Base-by-base conservation (phyloP, 2,329 filamentous ascomycete genomes). In the Periconia sp. region DNA sequence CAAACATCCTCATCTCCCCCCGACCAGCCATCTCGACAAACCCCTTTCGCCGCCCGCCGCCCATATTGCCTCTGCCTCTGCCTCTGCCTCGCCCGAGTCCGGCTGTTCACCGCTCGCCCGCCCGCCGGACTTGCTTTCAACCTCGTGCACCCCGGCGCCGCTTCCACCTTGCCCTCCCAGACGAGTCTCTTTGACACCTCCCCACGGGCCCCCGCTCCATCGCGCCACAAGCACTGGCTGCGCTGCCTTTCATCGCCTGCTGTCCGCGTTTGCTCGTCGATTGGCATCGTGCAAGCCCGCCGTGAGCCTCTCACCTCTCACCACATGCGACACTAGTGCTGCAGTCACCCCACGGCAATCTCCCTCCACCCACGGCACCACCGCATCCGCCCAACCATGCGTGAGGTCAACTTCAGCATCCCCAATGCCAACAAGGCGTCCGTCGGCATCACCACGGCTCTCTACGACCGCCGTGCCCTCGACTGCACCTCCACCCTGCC, bases 401-500 rank as follows among this genome's bases (percentile, higher is more conserved):
- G 94, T 78, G 94, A 99, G 83, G 92, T 96, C 77, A 97, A 97
- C 76, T 97, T 97, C 77, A 96, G 92, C 77, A 96, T 97, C 71
- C 92, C 94, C 40, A 96, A 94, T 81, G 91, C 95, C 82, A 97
- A 97, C 77, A 97, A 97, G 87, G 94, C 94, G 66, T 96, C 92
- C 46, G 92, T 96, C 66, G 92, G 92, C 74, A 99, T 99, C 76
- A 99, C 94, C 57, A 96, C 94, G 43, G 95, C 94, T 70, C 83
- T 99, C 51, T 99, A 99, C 73, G 94, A 99, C 76, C 89, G 94
- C 57, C 87, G 94, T 70, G 94, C 94, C 36, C 87, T 99, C 63
- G 94, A 99, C 73, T 99, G 94, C 78, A 99, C 94, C 40, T 99
- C 94, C 25, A 99, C 94, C 0, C 81, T 99, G 21, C 94, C 94